Base-by-base conservation (phyloP, 805 yeast genomes). In the Candida vartiovaarae region DNA sequence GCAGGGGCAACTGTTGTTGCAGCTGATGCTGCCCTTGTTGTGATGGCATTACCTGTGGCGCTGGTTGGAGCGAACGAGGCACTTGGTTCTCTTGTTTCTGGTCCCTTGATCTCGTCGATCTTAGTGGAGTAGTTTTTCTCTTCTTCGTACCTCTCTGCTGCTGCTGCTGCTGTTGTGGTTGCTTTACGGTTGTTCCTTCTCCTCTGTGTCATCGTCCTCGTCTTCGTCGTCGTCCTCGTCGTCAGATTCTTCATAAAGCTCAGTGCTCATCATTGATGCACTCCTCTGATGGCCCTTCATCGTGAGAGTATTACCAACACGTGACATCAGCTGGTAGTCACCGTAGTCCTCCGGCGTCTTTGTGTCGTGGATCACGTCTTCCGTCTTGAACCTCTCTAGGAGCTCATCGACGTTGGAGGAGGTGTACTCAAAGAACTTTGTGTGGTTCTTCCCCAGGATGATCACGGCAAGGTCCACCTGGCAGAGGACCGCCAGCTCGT, bases 381-480 rank as follows among this genome's bases (percentile, higher is more conserved):
- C 44, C 27, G 56, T 53, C 38, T 66, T 57, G 56, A 71, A 76
- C 36, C 62, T 60, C 8, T 62, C 59, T 10, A 79, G 52, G 36
- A 83, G 63, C 8, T 73, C 72, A 8, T 69, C 64, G 3, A 88
- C 73, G 47, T 81, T 79, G 15, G 81, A 80, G 4, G 95, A 80
- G 7, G 89, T 76, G 59, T 81, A 91, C 66, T 91, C 96, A 60
- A 85, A 89, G 25, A 89, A 75, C 56, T 84, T 84, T 33, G 69
- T 61, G 56, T 87, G 81, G 62, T 82, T 89, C 55, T 79, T 78
- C 20, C 95, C 95, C 32, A 89, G 70, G 26, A 91, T 88, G 11
- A 91, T 80, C 29, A 91, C 91, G 2, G 98, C 95, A 29, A 93
- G 72, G 58, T 91, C 98, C 5, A 89, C 95, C 50, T 88, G 90